phyloP scores from a whole-genome alignment of 176 grass and related monocot species.

The Musa itinerans region DNA sequence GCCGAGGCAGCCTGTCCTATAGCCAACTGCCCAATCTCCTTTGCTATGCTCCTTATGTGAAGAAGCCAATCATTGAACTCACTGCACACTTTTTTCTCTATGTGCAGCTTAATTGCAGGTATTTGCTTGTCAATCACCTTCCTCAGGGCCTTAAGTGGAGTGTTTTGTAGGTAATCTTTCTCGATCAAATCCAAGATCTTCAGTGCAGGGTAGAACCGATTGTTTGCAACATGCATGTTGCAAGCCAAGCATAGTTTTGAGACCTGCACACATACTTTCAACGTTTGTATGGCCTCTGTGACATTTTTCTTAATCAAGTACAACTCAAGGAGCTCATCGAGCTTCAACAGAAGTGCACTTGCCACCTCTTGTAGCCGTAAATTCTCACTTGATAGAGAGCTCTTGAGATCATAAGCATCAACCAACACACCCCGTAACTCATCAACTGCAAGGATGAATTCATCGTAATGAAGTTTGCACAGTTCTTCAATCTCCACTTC shows the following conservation, averaged over 20 bases:
- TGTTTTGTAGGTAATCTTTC: slow-evolving; percentile 48
- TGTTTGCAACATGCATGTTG: slow-evolving; percentile 45
- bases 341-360: slow-evolving; percentile 34
- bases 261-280: slow-evolving; percentile 59
- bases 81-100: slow-evolving; percentile 63
- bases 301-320: slow-evolving; percentile 50
- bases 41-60: slow-evolving; percentile 49
- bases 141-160: slow-evolving; percentile 56
- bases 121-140: slow-evolving; percentile 60
- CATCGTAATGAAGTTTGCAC: slow-evolving; percentile 81
- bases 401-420: slow-evolving; percentile 72
- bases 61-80: slow-evolving; percentile 89
- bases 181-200: slow-evolving; percentile 72
- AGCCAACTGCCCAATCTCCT: slow-evolving; percentile 58
- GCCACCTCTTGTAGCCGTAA: slow-evolving; percentile 46
- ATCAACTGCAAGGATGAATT: slow-evolving; percentile 84
- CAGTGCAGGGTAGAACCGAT: slow-evolving; percentile 46
- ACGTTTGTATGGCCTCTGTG: slow-evolving; percentile 30
- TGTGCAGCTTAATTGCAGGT: slow-evolving; percentile 51
- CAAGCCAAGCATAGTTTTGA: slow-evolving; percentile 44
- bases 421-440: slow-evolving; percentile 74
- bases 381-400: slow-evolving; percentile 47
- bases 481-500: slow-evolving; percentile 90
- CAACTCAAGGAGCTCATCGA: slow-evolving; percentile 54
- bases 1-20: slow-evolving; percentile 49